Evolutionary conservation across 805 yeast species (phyloP), one percentile per base, ranked within the genome.

Genomic region (Candida ovalis): DNA sequence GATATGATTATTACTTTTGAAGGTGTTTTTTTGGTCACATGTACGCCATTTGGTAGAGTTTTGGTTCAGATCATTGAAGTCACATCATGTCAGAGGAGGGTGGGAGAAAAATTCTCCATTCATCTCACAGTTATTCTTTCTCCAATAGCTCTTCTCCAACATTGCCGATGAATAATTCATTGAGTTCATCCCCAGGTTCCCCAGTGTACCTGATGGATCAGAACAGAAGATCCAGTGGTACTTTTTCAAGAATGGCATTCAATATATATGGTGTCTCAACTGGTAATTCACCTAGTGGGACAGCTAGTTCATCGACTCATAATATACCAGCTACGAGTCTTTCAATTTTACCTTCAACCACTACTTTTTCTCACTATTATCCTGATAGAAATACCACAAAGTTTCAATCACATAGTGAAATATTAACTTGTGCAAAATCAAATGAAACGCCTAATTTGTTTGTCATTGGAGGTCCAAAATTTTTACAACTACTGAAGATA

Each of bases 211-310:
- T 56, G 23, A 41, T 48, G 30, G 66, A 57, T 30, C 54, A 54
- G 17, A 58, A 57, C 24, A 51, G 69, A 38, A 53, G 64, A 23
- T 58, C 63, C 3, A 62, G 68, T 46, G 68, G 68, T 2, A 57
- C 54, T 32, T 63, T 78, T 49, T 79, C 84, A 4, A 69, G 81
- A 41, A 74, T 81, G 62, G 84, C 86, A 0, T 80, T 77, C 67
- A 77, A 79, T 55, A 77, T 80, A 33, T 81, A 81, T 61, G 84
- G 84, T 18, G 58, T 54, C 28, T 58, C 68, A 18, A 55, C 64
- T 12, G 49, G 37, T 22, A 45, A 23, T 25, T 50, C 47, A n/a
- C 48, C 49, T 33, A 50, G 40, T 42, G 44, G 37, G 21, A 43
- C 59, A 21, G 28, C 51, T n/a, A 27, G 55, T 30, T 46, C 52